Evolutionary conservation across 106 monocot species (phyloP).

Genomic region (Phalaenopsis aphrodite): DNA sequence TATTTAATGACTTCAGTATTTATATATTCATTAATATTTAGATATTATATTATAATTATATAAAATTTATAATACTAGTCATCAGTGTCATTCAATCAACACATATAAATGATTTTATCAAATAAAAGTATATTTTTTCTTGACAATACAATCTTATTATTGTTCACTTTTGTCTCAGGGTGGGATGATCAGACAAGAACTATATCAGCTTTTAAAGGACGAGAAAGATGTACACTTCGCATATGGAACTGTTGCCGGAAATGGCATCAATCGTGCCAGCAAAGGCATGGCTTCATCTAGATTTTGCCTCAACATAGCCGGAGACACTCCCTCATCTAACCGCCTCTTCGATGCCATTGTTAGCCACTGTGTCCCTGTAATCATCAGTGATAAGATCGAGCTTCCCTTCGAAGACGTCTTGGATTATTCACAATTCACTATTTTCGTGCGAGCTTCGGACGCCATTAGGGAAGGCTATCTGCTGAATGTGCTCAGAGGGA

Average conservation of each 20-base stretch:
- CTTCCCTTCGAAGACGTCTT: slow-evolving; percentile 80
- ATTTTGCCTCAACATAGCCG: slow-evolving; percentile 82
- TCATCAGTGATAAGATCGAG: slow-evolving; percentile 79
- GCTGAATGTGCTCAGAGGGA: slow-evolving; percentile 37
- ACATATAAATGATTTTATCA: neutral
- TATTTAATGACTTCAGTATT: neutral
- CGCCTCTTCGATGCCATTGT: slow-evolving; percentile 82
- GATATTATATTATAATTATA: neutral
- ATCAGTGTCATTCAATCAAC: neutral
- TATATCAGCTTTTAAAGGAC: slow-evolving; percentile 57
- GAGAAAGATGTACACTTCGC: slow-evolving; percentile 70
- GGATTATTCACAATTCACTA: slow-evolving; percentile 68
- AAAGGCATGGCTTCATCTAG: slow-evolving; percentile 68
- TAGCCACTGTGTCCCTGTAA: slow-evolving; percentile 72
- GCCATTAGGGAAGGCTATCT: slow-evolving; percentile 55
- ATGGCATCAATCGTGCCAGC: slow-evolving; percentile 39
- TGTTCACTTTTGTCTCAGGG: slow-evolving; percentile 26
- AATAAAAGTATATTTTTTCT: no score
- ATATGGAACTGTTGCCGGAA: slow-evolving; percentile 32
- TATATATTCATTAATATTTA: neutral
- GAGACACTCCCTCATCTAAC: slow-evolving; percentile 88
- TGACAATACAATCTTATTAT: neutral
- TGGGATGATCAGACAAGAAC: slow-evolving; percentile 55
- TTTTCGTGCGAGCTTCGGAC: slow-evolving; percentile 62
- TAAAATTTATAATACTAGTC: neutral